Evolutionary conservation across 2,329 filamentous ascomycete genomes (phyloP).

Genomic region (Monilinia polystroma): DNA sequence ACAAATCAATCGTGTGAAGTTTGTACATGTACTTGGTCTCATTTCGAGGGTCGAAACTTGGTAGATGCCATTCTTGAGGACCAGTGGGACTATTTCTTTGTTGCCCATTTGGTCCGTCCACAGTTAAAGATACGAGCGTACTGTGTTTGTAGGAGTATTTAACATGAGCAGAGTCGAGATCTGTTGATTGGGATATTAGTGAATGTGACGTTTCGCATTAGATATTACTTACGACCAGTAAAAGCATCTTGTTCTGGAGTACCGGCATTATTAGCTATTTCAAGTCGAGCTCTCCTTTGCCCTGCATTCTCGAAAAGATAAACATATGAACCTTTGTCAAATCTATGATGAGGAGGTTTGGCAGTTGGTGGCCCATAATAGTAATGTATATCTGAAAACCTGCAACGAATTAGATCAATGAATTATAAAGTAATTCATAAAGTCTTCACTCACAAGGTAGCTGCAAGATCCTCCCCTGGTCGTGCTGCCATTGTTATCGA

Average conservation of each 20-base stretch:
- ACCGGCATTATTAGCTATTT: slow-evolving; percentile 73
- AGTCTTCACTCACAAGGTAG: slow-evolving; percentile 48
- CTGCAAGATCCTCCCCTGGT: slow-evolving; percentile 52
- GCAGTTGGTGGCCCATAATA: slow-evolving; percentile 68
- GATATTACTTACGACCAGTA: slow-evolving; percentile 61
- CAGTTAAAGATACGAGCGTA: slow-evolving; percentile 65
- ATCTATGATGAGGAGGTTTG: slow-evolving; percentile 73
- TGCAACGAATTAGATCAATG: slow-evolving; percentile 41
- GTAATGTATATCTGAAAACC: slow-evolving; percentile 77
- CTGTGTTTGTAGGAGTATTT: slow-evolving; percentile 73
- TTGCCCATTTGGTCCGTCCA: slow-evolving; percentile 48
- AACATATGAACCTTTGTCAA: slow-evolving; percentile 76
- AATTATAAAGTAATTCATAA: slow-evolving; percentile 32
- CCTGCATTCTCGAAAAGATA: slow-evolving; percentile 75
- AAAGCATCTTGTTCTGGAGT: slow-evolving; percentile 78
- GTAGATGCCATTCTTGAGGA: slow-evolving; percentile 70
- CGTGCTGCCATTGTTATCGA: slow-evolving; percentile 46
- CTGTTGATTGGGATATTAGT: slow-evolving; percentile 43
- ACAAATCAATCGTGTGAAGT: slow-evolving; percentile 72
- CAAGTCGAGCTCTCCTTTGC: slow-evolving; percentile 66
- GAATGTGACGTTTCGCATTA: slow-evolving; percentile 20
- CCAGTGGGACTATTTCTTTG: slow-evolving; percentile 37
- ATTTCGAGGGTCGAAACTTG: slow-evolving; percentile 68
- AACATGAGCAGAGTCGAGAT: slow-evolving; percentile 63
- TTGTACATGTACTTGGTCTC: slow-evolving; percentile 78